phyloP scores from a whole-genome alignment of 2,329 filamentous ascomycete genomes.

The Periconia sp. region DNA sequence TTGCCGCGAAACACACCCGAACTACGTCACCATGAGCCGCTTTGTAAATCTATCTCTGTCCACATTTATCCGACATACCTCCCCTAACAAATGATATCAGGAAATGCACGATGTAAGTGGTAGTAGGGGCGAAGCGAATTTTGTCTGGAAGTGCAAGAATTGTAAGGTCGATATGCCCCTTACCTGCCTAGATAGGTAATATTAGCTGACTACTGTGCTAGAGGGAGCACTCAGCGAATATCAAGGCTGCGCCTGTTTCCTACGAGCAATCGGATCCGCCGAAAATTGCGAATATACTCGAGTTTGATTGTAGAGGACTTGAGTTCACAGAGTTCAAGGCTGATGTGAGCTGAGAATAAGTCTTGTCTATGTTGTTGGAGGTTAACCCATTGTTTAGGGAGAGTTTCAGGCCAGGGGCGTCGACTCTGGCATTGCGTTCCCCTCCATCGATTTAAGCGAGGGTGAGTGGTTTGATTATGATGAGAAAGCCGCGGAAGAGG shows the following conservation, averaged over 20 bases:
- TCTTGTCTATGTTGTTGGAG: too few species aligned
- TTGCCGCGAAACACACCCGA: conserved; percentile 88
- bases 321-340: conserved; percentile 91
- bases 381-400: conserved; percentile 71
- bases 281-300: conserved; percentile 79
- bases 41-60: conserved; percentile 67
- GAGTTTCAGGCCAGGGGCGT: conserved; percentile 85
- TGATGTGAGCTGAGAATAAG: conserved; percentile 68
- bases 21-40: conserved; percentile 83
- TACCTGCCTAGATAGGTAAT: too few species aligned
- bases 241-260: conserved; percentile 73
- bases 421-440: conserved; percentile 83
- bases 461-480: conserved; percentile 99
- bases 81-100: conserved; percentile 53
- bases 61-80: not conserved
- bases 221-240: conserved; percentile 85
- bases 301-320: conserved; percentile 91
- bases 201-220: conserved; percentile 50
- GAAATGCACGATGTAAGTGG: conserved; percentile 90
- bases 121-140: conserved; percentile 94
- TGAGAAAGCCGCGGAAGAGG: conserved; percentile 89
- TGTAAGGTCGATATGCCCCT: conserved; percentile 74
- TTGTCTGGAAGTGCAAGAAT: conserved; percentile 99
- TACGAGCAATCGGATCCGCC: conserved; percentile 76
- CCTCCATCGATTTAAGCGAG: conserved; percentile 79